Evolutionary conservation across 805 yeast genomes (phyloP).

Genomic region (Cyberlindnera lachancei): DNA sequence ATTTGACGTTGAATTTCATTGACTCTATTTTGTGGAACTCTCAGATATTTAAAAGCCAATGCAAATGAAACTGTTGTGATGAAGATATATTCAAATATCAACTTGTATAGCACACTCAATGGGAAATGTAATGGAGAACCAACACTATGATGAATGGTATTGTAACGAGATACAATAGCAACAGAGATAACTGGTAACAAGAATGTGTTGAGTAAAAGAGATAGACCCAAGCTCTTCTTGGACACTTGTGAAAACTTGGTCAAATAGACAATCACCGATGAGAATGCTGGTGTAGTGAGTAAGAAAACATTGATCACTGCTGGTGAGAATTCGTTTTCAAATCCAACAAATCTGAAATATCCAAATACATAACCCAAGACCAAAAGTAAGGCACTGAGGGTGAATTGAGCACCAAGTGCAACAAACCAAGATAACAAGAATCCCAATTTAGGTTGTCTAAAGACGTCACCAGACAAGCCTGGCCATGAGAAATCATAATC

Average conservation of each 20-base stretch:
- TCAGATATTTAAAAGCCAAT: slow-evolving; percentile 7
- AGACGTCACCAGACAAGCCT: slow-evolving; percentile 18
- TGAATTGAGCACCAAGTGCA: slow-evolving; percentile 16
- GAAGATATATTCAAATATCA: slow-evolving; percentile 7
- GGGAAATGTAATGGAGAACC: slow-evolving; percentile 19
- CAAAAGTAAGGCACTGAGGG: slow-evolving; percentile 6
- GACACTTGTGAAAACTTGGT: slow-evolving; percentile 14
- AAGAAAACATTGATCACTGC: slow-evolving; percentile 5
- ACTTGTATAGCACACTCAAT: not conserved
- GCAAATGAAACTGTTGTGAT: slow-evolving; percentile 11
- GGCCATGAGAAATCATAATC: slow-evolving; percentile 21
- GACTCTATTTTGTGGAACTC: slow-evolving; percentile 5
- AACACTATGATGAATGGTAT: slow-evolving; percentile 16
- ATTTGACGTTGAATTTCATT: slow-evolving; percentile 17
- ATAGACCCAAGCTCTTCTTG: not conserved
- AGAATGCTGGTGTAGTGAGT: slow-evolving; percentile 13
- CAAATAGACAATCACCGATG: slow-evolving; percentile 13
- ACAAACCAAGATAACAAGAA: slow-evolving; percentile 10
- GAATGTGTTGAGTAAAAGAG: slow-evolving; percentile 12
- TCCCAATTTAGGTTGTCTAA: slow-evolving; percentile 13
- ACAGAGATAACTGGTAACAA: slow-evolving; percentile 15
- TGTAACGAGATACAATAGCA: slow-evolving; percentile 7
- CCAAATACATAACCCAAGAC: slow-evolving; percentile 6
- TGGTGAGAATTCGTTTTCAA: slow-evolving; percentile 6
- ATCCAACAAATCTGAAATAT: slow-evolving; percentile 10